These are phyloP conservation scores for Podila epigama DNA, from an alignment of 192 early-diverging fungal genomes.

Conservation along the genomic window DNA sequence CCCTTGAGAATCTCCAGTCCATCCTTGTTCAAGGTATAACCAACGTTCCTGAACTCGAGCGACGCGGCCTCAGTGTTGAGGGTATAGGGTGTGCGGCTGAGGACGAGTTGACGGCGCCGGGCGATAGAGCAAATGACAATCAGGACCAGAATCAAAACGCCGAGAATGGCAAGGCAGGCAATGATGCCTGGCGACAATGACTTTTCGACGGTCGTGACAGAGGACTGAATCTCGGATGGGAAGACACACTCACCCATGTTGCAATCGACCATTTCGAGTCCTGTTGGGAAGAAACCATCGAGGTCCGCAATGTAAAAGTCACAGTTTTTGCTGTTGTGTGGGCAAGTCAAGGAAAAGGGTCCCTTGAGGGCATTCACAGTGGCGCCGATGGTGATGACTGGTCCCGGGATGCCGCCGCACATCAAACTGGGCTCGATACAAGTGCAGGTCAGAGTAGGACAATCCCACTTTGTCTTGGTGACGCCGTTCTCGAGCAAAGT, in stretches of 20 bases:
- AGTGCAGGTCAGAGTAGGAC: constrained; percentile 51
- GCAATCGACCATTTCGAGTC: constrained; percentile 59
- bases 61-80: constrained; percentile 27
- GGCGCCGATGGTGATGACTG: constrained; percentile 40
- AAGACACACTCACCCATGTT: constrained; percentile 64
- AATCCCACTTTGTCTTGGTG: constrained; percentile 48
- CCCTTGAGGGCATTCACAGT: constrained; percentile 52
- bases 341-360: constrained; percentile 53
- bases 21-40: constrained; percentile 49
- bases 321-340: constrained; percentile 44
- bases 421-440: constrained; percentile 56
- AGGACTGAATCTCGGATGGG: constrained; percentile 34
- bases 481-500: constrained; percentile 17
- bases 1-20: constrained; percentile 70
- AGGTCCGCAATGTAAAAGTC: constrained; percentile 54
- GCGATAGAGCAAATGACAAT: constrained; percentile 25
- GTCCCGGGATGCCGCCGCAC: constrained; percentile 58
- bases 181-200: constrained; percentile 24
- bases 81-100: constrained; percentile 11
- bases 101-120: constrained; percentile 10
- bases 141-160: constrained; percentile 22
- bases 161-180: constrained; percentile 21
- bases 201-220: neutral
- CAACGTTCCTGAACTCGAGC: constrained; percentile 39
- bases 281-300: constrained; percentile 56